These are phyloP conservation scores for Leptoxyphium fumago DNA, from an alignment of 2,329 filamentous ascomycete genomes.

Conservation along the genomic window DNA sequence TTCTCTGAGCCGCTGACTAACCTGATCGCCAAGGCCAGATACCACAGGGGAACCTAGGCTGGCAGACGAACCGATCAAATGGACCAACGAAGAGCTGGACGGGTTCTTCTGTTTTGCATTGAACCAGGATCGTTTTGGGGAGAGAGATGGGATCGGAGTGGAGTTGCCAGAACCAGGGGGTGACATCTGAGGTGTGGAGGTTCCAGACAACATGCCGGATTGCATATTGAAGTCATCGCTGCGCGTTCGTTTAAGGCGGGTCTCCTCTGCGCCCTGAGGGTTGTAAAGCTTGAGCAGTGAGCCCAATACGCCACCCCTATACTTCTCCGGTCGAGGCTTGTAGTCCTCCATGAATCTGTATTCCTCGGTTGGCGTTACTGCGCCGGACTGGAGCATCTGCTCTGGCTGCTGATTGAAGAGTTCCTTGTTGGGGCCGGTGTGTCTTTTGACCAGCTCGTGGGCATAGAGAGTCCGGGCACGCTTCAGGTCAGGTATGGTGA, in stretches of 20 bases:
- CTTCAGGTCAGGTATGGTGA: neutral
- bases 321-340: conserved; percentile 51
- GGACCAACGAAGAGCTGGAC: conserved; percentile 28
- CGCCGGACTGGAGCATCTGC: conserved; percentile 25
- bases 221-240: neutral
- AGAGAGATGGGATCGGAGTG: conserved; percentile 22
- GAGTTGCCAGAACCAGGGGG: conserved; percentile 25
- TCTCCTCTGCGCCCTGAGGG: conserved; percentile 7
- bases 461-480: conserved; percentile 25
- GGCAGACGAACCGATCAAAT: conserved; percentile 30
- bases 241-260: neutral
- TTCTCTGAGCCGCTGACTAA: conserved; percentile 25
- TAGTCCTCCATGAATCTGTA: conserved; percentile 45
- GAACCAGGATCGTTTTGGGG: conserved; percentile 21
- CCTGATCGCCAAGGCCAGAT: conserved; percentile 27
- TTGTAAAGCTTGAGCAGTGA: conserved; percentile 58
- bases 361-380: conserved; percentile 33
- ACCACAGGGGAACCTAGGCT: conserved; percentile 28
- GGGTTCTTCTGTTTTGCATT: conserved; percentile 16
- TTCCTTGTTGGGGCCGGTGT: conserved; percentile 17
- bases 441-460: conserved; percentile 27
- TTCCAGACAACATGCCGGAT: neutral
- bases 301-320: conserved; percentile 58
- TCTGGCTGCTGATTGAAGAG: conserved; percentile 4
- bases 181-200: conserved; percentile 21